Evolutionary conservation across 1,139 yeast genomes (phyloP).

Genomic region (Hansenula lynferdii): DNA sequence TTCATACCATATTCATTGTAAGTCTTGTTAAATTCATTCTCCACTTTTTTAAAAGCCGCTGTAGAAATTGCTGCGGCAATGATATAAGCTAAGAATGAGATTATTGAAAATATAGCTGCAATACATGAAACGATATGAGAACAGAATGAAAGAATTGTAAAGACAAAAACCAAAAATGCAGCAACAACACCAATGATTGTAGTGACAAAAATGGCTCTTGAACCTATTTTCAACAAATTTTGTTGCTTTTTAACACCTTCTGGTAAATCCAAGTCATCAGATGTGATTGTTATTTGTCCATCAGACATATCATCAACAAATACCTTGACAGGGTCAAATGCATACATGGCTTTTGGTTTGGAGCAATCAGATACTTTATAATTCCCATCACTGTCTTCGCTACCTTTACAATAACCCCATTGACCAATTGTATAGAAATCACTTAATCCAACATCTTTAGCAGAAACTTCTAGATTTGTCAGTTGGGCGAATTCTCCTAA

Average conservation of each 20-base stretch:
- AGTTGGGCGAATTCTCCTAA: neutral
- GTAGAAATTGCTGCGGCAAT: conserved; percentile 41
- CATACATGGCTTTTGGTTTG: conserved; percentile 40
- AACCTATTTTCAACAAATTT: conserved; percentile 32
- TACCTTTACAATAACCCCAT: conserved; percentile 78
- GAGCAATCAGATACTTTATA: conserved; percentile 53
- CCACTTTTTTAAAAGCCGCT: conserved; percentile 34
- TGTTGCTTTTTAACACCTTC: conserved; percentile 27
- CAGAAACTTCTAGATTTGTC: conserved; percentile 7
- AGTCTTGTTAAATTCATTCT: conserved; percentile 33
- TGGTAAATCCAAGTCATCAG: conserved; percentile 26
- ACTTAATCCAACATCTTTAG: conserved; percentile 44
- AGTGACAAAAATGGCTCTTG: conserved; percentile 42
- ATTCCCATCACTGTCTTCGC: conserved; percentile 23
- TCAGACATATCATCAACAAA: conserved; percentile 25
- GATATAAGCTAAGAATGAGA: conserved; percentile 26
- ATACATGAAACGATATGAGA: conserved; percentile 30
- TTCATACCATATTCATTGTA: conserved; percentile 31
- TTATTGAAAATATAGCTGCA: conserved; percentile 22
- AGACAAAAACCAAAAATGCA: conserved; percentile 33
- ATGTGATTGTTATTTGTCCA: conserved; percentile 1
- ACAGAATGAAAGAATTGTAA: conserved; percentile 33
- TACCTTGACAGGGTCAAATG: conserved; percentile 48
- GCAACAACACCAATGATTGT: conserved; percentile 39
- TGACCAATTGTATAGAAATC: conserved; percentile 59